Evolutionary conservation across 257 asterid genomes (phyloP).

Genomic region (Salvia hispanica): DNA sequence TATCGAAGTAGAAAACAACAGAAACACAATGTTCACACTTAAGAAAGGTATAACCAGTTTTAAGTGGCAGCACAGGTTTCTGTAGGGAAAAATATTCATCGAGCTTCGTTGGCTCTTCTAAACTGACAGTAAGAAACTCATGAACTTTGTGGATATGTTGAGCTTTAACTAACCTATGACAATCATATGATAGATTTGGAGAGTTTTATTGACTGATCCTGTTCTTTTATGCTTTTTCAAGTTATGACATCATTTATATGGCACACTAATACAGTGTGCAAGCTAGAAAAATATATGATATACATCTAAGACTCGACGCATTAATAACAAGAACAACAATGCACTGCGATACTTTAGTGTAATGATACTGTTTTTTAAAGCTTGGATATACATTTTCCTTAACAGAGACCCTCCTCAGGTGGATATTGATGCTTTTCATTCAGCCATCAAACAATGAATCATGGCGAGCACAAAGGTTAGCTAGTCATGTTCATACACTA

Average conservation of each 20-base stretch:
- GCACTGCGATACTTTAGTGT: slow-evolving; percentile 3
- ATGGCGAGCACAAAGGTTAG: slow-evolving; percentile 3
- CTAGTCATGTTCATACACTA: slow-evolving; percentile 5
- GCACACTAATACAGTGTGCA: slow-evolving; percentile 1
- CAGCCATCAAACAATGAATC: no score
- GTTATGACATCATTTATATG: background rate
- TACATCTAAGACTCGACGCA: slow-evolving; percentile 12
- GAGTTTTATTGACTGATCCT: background rate
- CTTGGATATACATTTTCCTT: background rate
- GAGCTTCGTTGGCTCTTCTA: background rate
- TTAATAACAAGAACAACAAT: background rate
- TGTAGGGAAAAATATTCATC: background rate
- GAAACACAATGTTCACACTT: slow-evolving; percentile 11
- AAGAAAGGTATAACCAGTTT: background rate
- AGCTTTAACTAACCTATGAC: background rate
- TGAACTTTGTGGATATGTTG: background rate
- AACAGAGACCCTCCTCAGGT: no score
- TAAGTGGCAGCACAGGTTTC: background rate
- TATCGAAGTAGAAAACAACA: background rate
- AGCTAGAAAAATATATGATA: slow-evolving; percentile 1
- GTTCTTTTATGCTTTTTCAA: background rate
- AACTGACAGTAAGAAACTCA: background rate
- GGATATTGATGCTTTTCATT: no score
- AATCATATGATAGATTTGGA: background rate
- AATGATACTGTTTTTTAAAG: background rate